A percentile compares a stretch with the other conserved stretches of the same genome.
Evolutionary conservation across 2,329 filamentous ascomycete species (phyloP).

Genomic region (Pyricularia grisea): DNA sequence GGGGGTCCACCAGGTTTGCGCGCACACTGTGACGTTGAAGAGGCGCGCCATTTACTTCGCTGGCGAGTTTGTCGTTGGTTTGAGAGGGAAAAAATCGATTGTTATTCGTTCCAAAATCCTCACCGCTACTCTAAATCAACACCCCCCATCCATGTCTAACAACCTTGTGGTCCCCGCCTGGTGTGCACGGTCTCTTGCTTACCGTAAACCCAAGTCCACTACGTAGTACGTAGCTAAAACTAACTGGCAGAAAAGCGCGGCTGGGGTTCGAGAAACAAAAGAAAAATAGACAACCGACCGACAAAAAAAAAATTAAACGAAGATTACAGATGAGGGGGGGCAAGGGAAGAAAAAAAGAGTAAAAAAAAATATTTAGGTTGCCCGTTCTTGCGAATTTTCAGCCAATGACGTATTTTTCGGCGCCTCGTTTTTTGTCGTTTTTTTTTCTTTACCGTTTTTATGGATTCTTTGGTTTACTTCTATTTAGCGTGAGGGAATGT

Average conservation of each 20-base stretch:
- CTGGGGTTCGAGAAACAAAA: background rate
- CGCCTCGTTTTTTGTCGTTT: background rate
- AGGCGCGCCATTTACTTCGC: background rate
- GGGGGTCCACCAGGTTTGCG: background rate
- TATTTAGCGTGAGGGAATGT: background rate
- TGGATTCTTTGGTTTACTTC: background rate
- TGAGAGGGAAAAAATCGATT: background rate
- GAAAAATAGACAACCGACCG: background rate
- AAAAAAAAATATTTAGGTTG: background rate
- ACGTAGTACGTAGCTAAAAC: background rate
- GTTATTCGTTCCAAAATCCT: background rate
- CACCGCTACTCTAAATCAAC: slow-evolving; percentile 1
- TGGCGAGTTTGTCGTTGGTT: background rate
- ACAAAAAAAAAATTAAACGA: background rate
- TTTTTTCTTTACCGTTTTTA: background rate
- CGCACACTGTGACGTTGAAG: background rate
- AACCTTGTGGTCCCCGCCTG: background rate
- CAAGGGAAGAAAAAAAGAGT: background rate
- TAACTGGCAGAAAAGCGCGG: background rate
- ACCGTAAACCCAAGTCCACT: background rate
- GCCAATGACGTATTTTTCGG: background rate
- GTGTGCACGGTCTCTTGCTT: background rate
- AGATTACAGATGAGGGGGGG: background rate
- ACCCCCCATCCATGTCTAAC: background rate
- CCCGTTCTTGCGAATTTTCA: background rate